phyloP scores from a whole-genome alignment of 1,139 yeast species.

The Hansenula anomala region DNA sequence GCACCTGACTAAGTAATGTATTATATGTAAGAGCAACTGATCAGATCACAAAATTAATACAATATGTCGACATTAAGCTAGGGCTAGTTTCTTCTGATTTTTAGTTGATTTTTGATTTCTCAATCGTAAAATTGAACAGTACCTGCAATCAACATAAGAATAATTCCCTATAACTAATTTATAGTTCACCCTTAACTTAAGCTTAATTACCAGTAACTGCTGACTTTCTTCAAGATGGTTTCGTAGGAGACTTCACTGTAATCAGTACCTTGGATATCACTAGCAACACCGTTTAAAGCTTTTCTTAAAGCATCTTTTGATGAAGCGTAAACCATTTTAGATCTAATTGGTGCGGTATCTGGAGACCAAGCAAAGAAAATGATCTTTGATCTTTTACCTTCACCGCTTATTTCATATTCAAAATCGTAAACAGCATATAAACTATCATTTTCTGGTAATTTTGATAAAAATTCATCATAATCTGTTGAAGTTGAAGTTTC shows the following conservation, averaged over 20 bases:
- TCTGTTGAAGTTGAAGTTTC: slow-evolving; percentile 68
- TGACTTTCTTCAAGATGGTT: slow-evolving; percentile 83
- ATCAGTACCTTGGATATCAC: slow-evolving; percentile 97
- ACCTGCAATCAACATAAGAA: too few relatives aligned
- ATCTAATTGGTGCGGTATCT: slow-evolving; percentile 89
- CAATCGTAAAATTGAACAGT: too few relatives aligned
- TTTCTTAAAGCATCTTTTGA: slow-evolving; percentile 97
- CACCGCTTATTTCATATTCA: slow-evolving; percentile 85
- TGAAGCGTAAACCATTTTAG: slow-evolving; percentile 97
- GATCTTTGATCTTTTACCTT: slow-evolving; percentile 94
- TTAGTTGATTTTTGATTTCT: too few relatives aligned
- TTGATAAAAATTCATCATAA: slow-evolving; percentile 80
- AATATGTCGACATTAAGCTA: too few relatives aligned
- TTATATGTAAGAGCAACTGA: too few relatives aligned
- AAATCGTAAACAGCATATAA: slow-evolving; percentile 96
- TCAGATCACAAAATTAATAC: too few relatives aligned
- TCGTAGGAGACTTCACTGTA: slow-evolving; percentile 95
- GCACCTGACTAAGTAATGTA: too few relatives aligned
- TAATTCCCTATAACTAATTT: too few relatives aligned
- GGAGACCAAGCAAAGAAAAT: slow-evolving; percentile 97
- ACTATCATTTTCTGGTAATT: slow-evolving; percentile 94
- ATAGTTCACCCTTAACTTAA: too few relatives aligned
- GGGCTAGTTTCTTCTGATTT: too few relatives aligned
- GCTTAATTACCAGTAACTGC: too few relatives aligned
- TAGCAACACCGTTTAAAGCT: slow-evolving; percentile 89